These are phyloP conservation scores for Blattamonas nauphoetae DNA, from an alignment of 78 protist species.

Conservation along the genomic window DNA sequence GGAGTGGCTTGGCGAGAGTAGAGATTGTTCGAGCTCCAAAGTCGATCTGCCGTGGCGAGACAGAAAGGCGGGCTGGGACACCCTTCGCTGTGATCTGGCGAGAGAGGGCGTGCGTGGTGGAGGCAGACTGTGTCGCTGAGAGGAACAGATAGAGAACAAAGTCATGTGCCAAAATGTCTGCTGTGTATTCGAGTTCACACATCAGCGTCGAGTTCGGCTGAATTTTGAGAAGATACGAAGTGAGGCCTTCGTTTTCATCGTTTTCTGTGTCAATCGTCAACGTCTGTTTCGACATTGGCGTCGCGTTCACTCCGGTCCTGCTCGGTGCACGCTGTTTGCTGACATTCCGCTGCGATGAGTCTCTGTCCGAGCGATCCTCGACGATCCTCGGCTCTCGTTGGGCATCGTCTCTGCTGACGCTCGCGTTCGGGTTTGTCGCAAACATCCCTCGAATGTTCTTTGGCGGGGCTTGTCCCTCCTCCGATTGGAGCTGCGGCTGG, in stretches of 20 bases:
- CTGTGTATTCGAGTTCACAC: background rate
- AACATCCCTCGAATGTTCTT: background rate
- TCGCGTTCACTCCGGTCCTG: background rate
- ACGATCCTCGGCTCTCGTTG: background rate
- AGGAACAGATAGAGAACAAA: constrained; percentile 21
- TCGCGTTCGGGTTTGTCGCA: background rate
- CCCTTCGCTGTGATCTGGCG: constrained; percentile 23
- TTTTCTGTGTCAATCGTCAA: too few species aligned
- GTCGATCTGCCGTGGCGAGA: constrained; percentile 12
- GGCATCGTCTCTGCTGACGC: background rate
- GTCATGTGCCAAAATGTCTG: background rate
- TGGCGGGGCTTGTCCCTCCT: background rate
- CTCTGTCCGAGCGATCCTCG: background rate
- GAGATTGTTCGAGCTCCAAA: constrained; percentile 18
- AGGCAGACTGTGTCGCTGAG: background rate
- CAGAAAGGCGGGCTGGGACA: constrained; percentile 14
- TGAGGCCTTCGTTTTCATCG: background rate
- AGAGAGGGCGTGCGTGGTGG: background rate
- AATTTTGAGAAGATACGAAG: background rate
- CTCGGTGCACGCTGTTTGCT: background rate
- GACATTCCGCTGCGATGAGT: background rate
- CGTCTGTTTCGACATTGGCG: too few species aligned
- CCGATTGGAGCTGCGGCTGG: background rate
- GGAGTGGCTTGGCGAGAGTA: background rate
- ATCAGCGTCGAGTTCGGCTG: background rate